Evolutionary conservation across 139 green algal genomes (phyloP), one percentile per base, ranked within the genome.

Genomic region (Choricystis sp.): DNA sequence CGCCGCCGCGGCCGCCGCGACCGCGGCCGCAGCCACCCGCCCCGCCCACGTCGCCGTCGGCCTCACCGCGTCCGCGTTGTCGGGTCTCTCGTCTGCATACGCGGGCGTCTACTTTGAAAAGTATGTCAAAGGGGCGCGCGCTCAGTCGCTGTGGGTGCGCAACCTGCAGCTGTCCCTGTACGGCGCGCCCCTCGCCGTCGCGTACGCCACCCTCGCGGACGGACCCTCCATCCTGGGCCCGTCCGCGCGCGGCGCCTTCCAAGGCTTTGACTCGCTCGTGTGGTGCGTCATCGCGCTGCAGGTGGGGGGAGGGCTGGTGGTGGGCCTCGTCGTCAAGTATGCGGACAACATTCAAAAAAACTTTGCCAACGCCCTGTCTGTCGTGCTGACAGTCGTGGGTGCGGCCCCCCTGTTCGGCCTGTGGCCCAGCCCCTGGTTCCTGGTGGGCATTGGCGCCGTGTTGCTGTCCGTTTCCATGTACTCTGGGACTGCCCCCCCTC

Each of bases 321-420:
- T 74, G 25, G 79, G 69, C 63, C 73, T 83, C 65, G 79, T 85
- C 1, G 78, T 85, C 57, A 85, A 83, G 65, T 81, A 79, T 23
- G 73, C 72, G 2, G 76, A 82, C 62, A 82, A 82, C 62, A 77
- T 79, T 60, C 62, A 78, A 16, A 85, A 85, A 55, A 83, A 83
- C 71, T 85, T 85, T 64, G 75, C 79, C 29, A 75, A 83, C 26
- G 76, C 79, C 4, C 65, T 78, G 22, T 79, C 73, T 4, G 79
- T 85, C 26, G 77, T 85, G 52, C 69, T 83, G 57, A 85, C 76
- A 0, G 76, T 85, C 3, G 60, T 83, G 20, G 68, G 72, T 3
- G 73, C 77, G 22, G 78, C 81, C 49, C 79, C 79, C 1, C 64
- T 85, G 57, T 85, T 85, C 40, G 68, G 70, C 19, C 69, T 82